Percentiles rank a stretch among this genome's conserved stretches.
These are phyloP conservation scores for Tetracladium maxilliforme DNA, from an alignment of 2,329 filamentous ascomycete species.

Conservation along the genomic window DNA sequence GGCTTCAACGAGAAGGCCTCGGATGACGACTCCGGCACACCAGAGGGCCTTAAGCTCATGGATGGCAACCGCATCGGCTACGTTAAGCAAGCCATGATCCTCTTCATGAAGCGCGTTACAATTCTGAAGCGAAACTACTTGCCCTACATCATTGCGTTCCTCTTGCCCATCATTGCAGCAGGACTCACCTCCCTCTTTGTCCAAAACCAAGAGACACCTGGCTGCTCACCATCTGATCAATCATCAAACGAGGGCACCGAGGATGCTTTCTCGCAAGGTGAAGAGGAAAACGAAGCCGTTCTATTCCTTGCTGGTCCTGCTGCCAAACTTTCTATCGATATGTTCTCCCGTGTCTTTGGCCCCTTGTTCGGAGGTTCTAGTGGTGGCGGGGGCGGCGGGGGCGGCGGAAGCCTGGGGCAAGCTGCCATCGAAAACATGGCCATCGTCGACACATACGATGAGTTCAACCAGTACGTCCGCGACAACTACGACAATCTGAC, in stretches of 20 bases:
- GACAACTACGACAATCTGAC: conserved; percentile 51
- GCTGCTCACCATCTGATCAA: conserved; percentile 35
- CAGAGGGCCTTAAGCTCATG: conserved; percentile 36
- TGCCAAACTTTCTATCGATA: too few species aligned
- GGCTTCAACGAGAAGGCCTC: neutral
- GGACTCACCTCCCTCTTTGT: conserved; percentile 69
- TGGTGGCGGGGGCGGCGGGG: conserved; percentile 3
- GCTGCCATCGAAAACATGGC: conserved; percentile 4
- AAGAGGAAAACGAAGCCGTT: too few species aligned
- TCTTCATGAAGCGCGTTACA: conserved; percentile 65
- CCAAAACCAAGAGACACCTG: conserved; percentile 31
- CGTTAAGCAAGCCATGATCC: conserved; percentile 52
- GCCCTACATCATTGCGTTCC: conserved; percentile 58
- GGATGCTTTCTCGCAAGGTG: too few species aligned
- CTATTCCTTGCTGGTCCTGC: too few species aligned
- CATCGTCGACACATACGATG: conserved; percentile 43
- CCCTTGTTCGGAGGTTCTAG: conserved; percentile 8
- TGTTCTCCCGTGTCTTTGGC: too few species aligned
- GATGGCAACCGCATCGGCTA: conserved; percentile 59
- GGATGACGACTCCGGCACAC: neutral
- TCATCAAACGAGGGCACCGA: too few species aligned
- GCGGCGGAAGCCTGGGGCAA: conserved; percentile 8
- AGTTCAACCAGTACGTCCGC: conserved; percentile 53
- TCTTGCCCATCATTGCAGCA: conserved; percentile 68
- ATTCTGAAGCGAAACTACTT: conserved; percentile 68